Base-by-base conservation (phyloP, 805 yeast species). In the Saccharomyces eubayanus region DNA sequence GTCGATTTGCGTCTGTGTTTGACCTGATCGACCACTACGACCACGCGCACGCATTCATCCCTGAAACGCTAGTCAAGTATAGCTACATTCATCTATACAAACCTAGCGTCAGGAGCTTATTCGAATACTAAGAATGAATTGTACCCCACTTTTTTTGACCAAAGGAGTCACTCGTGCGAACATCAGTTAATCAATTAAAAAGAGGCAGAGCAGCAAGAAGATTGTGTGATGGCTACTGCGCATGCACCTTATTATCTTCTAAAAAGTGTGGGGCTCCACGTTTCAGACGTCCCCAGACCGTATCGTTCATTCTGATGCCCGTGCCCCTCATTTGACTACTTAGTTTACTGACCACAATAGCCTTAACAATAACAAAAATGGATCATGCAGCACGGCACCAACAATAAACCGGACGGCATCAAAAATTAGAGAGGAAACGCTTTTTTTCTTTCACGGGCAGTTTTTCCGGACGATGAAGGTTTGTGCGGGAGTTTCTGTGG, bases 21-120 rank as follows among this genome's bases (percentile, higher is more conserved):
- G 60, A 57, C 9, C 47, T 62, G n/a, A 50, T 62, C 3, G 66
- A 61, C 40, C 66, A 62, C 55, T 62, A 62, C 48, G 65, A 62
- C 36, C 62, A 60, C 46, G 31, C 31, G 6, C 66, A 62, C 48
- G 57, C 49, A 1, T 59, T 53, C 14, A 55, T 62, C 5, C 66
- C 66, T 2, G 59, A 56, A 1, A 55, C 65, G 1, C 36, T 62
- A 27, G 58, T 62, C 0, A 56, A 62, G 51, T 61, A 49, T 31
- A 60, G 65, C 21, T 62, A 53, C 41, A 36, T 59, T 9, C 50
- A 53, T 29, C 47, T 58, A 9, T 58, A 55, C 29, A 16, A 36
- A 24, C 43, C 43, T n/a, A 36, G 11, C 11, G 43, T 36, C 43
- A 6, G 43, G 43, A 21, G 24, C 21, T 6, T 36, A 36, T 36